Conservation (phyloP, 805 yeast species). For the Cyberlindnera galapagoensis region DNA sequence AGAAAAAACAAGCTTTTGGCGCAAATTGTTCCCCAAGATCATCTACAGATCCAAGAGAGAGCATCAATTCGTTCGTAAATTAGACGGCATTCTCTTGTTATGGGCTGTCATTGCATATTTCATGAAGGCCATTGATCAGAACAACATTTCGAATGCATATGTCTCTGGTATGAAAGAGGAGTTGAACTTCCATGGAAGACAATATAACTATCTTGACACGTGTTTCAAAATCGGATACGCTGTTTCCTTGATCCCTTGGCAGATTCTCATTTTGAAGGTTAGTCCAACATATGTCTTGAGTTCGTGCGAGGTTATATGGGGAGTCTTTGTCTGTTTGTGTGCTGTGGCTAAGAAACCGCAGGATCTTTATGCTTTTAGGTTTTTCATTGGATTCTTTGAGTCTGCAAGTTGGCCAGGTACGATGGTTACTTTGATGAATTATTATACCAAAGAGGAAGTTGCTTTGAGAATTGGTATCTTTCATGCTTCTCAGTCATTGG, state of each 20-base stretch:
- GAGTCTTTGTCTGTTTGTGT: conserved; percentile 53
- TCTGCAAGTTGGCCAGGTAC: conserved; percentile 49
- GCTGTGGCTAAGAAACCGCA: conserved; percentile 29
- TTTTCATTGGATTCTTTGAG: conserved; percentile 64
- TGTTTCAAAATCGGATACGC: conserved; percentile 56
- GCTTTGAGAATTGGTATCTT: conserved; percentile 26
- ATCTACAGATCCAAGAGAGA: conserved; percentile 4
- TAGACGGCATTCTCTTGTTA: conserved; percentile 10
- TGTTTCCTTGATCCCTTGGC: conserved; percentile 60
- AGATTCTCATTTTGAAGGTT: conserved; percentile 48
- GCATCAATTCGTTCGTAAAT: conserved; percentile 8
- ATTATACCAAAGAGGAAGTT: conserved; percentile 31
- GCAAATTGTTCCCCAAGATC: conserved; percentile 3
- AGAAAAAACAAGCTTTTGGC: conserved; percentile 4
- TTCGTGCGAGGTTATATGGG: conserved; percentile 59
- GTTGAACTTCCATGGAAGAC: conserved; percentile 24
- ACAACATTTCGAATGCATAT: conserved; percentile 60
- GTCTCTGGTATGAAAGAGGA: conserved; percentile 54
- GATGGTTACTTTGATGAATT: conserved; percentile 27
- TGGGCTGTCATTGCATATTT: conserved; percentile 28
- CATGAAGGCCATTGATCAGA: conserved; percentile 59
- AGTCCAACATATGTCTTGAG: conserved; percentile 47
- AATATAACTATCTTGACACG: conserved; percentile 53
- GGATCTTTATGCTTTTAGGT: conserved; percentile 50
- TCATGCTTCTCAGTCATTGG: conserved; percentile 12